Percentiles rank a stretch among this genome's conserved stretches.
phyloP scores from a whole-genome alignment of 1,284 basidiomycete genomes.

The Marasmius fiardii region DNA sequence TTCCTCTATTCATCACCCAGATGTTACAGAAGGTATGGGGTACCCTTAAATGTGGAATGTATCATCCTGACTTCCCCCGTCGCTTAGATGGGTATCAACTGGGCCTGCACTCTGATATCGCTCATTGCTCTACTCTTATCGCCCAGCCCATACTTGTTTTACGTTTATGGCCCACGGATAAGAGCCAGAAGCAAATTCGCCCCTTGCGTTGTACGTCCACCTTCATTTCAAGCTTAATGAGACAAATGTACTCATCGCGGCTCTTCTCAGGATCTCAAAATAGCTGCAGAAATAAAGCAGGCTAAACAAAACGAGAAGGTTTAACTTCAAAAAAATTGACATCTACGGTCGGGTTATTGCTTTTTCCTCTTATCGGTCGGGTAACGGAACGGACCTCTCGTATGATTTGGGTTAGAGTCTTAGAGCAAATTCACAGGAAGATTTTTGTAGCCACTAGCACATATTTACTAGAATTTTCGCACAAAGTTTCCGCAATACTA shows the following conservation, averaged over 20 bases:
- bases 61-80: background rate
- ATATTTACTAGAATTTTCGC: too few relatives aligned
- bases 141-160: slow-evolving; percentile 61
- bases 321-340: too few relatives aligned
- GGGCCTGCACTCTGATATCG: slow-evolving; percentile 26
- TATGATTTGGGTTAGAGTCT: too few relatives aligned
- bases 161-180: slow-evolving; percentile 44
- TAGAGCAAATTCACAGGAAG: background rate
- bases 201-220: slow-evolving; percentile 43
- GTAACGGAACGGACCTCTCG: too few relatives aligned
- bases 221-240: background rate
- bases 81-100: slow-evolving; percentile 14
- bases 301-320: background rate
- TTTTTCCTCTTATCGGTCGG: too few relatives aligned
- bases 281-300: background rate
- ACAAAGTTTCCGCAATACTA: too few relatives aligned
- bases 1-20: slow-evolving; percentile 55
- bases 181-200: slow-evolving; percentile 48
- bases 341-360: too few relatives aligned
- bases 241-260: too few relatives aligned
- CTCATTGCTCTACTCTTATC: slow-evolving; percentile 47
- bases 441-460: background rate
- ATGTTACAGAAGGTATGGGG: slow-evolving; percentile 11
- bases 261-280: background rate
- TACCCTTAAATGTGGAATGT: background rate